A percentile compares a stretch with the other conserved stretches of the same genome.
These are phyloP conservation scores for Hymenoscyphus fraxineus DNA, from an alignment of 2,329 filamentous ascomycete genomes.

Conservation along the genomic window DNA sequence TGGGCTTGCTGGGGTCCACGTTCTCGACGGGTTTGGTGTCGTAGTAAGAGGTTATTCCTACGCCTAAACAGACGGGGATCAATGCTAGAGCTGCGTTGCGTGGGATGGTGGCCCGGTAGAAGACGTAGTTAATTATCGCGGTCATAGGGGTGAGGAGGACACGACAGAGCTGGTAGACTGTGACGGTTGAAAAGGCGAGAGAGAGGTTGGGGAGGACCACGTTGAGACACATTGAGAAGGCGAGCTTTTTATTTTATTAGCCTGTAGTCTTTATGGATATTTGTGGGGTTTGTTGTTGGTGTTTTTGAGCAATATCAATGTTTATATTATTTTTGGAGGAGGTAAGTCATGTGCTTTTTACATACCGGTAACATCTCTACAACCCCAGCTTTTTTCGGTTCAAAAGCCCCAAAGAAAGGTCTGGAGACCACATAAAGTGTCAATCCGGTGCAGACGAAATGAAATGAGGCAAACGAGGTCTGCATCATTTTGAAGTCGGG, in stretches of 20 bases:
- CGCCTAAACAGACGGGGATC: slow-evolving; percentile 41
- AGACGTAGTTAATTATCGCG: slow-evolving; percentile 30
- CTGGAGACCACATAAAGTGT: slow-evolving; percentile 27
- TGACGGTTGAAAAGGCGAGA: slow-evolving; percentile 30
- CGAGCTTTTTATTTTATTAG: slow-evolving; percentile 17
- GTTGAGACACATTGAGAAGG: slow-evolving; percentile 30
- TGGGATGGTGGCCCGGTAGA: slow-evolving; percentile 29
- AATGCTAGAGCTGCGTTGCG: slow-evolving; percentile 24
- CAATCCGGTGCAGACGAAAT: slow-evolving; percentile 30
- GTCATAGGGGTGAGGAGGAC: slow-evolving; percentile 32
- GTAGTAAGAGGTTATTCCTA: slow-evolving; percentile 44
- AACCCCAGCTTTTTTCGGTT: slow-evolving; percentile 26
- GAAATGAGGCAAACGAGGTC: slow-evolving; percentile 27
- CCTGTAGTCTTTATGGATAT: no score
- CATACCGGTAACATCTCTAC: slow-evolving; percentile 29
- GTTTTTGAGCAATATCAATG: slow-evolving; percentile 1
- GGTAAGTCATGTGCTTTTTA: slow-evolving; percentile 3
- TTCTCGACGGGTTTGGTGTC: slow-evolving; percentile 37
- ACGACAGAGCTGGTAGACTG: slow-evolving; percentile 32
- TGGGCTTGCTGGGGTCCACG: slow-evolving; percentile 30
- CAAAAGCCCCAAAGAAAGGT: slow-evolving; percentile 25
- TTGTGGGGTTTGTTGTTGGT: background rate
- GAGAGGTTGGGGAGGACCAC: slow-evolving; percentile 31
- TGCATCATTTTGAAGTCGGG: slow-evolving; percentile 31
- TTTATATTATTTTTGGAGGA: background rate